These are phyloP conservation scores for Oemleria cerasiformis DNA, from an alignment of 306 rosid genomes.

Conservation along the genomic window DNA sequence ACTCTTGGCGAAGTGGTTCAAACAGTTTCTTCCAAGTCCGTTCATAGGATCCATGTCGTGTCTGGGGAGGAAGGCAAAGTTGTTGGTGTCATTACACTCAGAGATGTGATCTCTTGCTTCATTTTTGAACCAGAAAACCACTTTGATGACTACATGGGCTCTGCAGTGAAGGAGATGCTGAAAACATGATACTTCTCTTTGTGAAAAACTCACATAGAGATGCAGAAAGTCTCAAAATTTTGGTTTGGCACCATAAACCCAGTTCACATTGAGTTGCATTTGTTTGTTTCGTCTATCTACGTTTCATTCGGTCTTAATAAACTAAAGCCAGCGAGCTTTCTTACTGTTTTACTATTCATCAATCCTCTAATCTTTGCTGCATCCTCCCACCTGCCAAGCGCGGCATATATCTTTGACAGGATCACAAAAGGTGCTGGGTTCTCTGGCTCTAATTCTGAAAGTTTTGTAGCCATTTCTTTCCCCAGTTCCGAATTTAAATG, in stretches of 20 bases:
- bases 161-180: constrained; percentile 65
- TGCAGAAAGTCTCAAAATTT: constrained; percentile 18
- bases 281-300: constrained; percentile 19
- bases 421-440: constrained; percentile 56
- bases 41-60: constrained; percentile 74
- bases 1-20: constrained; percentile 59
- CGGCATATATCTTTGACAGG: constrained; percentile 67
- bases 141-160: constrained; percentile 57
- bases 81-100: constrained; percentile 71
- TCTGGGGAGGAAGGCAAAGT: constrained; percentile 47
- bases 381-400: constrained; percentile 67
- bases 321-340: constrained; percentile 61
- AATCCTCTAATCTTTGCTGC: constrained; percentile 62
- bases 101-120: constrained; percentile 93
- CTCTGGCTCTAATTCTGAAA: constrained; percentile 57
- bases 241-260: constrained; percentile 22
- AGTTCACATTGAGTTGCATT: constrained; percentile 22
- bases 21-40: constrained; percentile 64
- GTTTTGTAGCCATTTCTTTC: constrained; percentile 54
- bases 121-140: constrained; percentile 70
- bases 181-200: constrained; percentile 32
- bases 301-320: constrained; percentile 43
- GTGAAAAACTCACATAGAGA: constrained; percentile 11
- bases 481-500: constrained; percentile 54
- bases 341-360: constrained; percentile 43